phyloP scores from a whole-genome alignment of 164 flowering plant species.

The Berberis vulgaris region DNA sequence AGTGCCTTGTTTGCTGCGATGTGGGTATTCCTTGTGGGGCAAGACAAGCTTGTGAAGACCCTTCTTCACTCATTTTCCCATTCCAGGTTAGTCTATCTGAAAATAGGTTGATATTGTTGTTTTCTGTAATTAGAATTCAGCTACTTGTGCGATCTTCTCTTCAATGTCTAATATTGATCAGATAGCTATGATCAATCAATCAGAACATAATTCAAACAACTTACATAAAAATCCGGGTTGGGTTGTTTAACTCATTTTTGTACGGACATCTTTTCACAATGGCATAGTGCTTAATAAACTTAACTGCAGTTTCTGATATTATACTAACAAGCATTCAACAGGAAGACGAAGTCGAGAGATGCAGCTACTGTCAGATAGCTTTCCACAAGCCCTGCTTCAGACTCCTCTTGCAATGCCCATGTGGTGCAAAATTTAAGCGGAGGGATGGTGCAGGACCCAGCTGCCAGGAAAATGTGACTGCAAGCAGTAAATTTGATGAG shows the following conservation, averaged over 20 bases:
- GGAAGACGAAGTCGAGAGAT: constrained; percentile 64
- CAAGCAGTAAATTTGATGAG: constrained; percentile 8
- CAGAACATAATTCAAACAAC: too few species aligned
- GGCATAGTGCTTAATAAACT: too few species aligned
- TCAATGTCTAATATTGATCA: too few species aligned
- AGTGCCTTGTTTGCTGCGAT: constrained; percentile 90
- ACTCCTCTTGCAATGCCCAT: constrained; percentile 50
- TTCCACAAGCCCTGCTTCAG: constrained; percentile 65
- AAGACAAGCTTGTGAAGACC: constrained; percentile 73
- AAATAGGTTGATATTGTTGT: neutral
- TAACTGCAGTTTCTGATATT: neutral
- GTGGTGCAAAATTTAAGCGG: constrained; percentile 35
- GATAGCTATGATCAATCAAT: too few species aligned
- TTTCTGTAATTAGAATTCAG: neutral
- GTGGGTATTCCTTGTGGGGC: constrained; percentile 81
- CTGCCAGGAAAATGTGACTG: constrained; percentile 2
- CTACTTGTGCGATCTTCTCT: too few species aligned
- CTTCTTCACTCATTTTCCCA: constrained; percentile 84
- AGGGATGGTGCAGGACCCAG: constrained; percentile 5
- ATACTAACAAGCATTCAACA: constrained; percentile 18
- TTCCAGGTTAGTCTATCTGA: constrained; percentile 58
- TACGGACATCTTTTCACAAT: too few species aligned
- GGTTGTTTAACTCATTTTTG: too few species aligned
- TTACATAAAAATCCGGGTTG: too few species aligned
- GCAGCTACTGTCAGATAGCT: constrained; percentile 50